Conservation (phyloP, 768 basidiomycete genomes). For the Tulasnella sp. region DNA sequence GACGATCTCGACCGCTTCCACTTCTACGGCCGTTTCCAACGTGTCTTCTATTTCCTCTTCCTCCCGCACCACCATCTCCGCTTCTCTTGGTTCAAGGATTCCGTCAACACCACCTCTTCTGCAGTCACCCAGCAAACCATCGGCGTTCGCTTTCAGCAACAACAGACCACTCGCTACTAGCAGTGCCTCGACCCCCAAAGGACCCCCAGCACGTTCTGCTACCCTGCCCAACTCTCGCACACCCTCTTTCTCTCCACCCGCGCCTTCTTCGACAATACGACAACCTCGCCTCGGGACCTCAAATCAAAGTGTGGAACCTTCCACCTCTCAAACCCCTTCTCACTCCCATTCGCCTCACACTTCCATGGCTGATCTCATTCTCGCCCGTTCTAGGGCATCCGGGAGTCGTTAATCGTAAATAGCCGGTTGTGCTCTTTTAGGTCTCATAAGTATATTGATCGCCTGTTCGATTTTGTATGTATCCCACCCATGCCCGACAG, state of each 20-base stretch:
- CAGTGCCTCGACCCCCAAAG: not conserved
- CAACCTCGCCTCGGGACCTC: not conserved
- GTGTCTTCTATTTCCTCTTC: conserved; percentile 8
- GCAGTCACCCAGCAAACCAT: conserved; percentile 1
- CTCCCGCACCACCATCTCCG: not conserved
- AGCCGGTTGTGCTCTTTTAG: not conserved
- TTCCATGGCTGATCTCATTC: not conserved
- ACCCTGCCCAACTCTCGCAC: conserved; percentile 7
- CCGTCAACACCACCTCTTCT: not conserved
- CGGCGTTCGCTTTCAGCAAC: not conserved
- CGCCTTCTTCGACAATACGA: not conserved
- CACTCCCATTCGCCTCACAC: not conserved
- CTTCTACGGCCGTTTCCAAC: conserved; percentile 11
- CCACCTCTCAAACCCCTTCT: not conserved
- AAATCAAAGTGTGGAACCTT: not conserved
- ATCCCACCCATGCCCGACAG: not conserved
- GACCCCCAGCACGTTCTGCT: not conserved
- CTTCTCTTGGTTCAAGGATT: not conserved
- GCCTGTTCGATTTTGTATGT: not conserved
- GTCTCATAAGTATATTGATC: not conserved
- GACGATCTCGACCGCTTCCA: not conserved
- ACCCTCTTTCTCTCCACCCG: not conserved
- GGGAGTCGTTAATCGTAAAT: not conserved
- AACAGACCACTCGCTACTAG: not conserved
- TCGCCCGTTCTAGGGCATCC: not conserved